Conservation (phyloP, 805 yeast species). For the Saccharomycopsis oosterbeekiorum region DNA sequence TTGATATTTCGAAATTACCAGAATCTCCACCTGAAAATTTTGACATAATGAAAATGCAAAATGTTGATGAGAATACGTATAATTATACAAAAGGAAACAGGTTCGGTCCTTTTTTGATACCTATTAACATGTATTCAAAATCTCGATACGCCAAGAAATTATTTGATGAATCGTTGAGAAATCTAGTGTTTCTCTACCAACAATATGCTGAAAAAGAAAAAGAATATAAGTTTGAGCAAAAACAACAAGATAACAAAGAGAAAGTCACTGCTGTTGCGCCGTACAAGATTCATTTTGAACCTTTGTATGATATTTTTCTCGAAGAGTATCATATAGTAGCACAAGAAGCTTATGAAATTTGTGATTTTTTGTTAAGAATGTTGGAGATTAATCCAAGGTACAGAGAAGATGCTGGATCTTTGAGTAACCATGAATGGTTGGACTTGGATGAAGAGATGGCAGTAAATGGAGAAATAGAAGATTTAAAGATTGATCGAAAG, state of each 20-base stretch:
- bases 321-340: constrained; percentile 7
- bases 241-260: background rate
- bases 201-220: background rate
- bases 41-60: constrained; percentile 6
- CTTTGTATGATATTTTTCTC: constrained; percentile 2
- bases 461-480: constrained; percentile 1
- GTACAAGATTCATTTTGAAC: background rate
- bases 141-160: constrained; percentile 6
- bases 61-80: constrained; percentile 5
- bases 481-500: constrained; percentile 19
- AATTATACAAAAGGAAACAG: constrained; percentile 11
- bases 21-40: constrained; percentile 13
- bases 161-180: constrained; percentile 5
- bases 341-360: constrained; percentile 20
- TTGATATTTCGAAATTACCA: constrained; percentile 4
- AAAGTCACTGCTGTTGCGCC: background rate
- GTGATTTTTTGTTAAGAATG: constrained; percentile 42
- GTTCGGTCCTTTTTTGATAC: constrained; percentile 19
- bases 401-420: constrained; percentile 45
- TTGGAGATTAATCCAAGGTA: constrained; percentile 38
- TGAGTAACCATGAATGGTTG: constrained; percentile 39
- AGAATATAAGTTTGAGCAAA: background rate
- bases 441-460: background rate
- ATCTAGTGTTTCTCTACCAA: background rate
- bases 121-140: constrained; percentile 11